Percentiles rank a stretch among this genome's conserved stretches.
Conservation (phyloP, 78 protist genomes). For the Anaeramoeba flamelloides region DNA sequence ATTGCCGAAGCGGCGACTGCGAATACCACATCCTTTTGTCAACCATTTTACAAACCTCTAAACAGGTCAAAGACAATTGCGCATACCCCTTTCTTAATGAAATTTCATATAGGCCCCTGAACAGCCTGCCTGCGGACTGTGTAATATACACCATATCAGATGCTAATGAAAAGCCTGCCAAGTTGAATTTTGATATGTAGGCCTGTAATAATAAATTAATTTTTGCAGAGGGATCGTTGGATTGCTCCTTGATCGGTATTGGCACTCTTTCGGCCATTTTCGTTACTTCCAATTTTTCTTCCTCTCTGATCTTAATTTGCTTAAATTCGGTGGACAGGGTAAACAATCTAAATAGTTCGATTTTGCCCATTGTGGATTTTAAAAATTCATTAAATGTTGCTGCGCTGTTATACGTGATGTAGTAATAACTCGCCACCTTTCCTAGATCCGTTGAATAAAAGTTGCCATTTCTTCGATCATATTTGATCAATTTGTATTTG, state of each 20-base stretch:
- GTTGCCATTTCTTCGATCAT: constrained; percentile 69
- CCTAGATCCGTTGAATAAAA: constrained; percentile 78
- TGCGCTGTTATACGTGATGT: constrained; percentile 59
- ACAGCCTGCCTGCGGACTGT: constrained; percentile 79
- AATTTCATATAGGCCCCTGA: constrained; percentile 76
- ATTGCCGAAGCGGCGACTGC: constrained; percentile 89
- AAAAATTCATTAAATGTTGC: constrained; percentile 57
- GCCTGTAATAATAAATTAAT: constrained; percentile 90
- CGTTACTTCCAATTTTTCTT: constrained; percentile 81
- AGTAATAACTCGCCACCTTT: constrained; percentile 85
- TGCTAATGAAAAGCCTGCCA: constrained; percentile 84
- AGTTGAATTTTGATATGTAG: constrained; percentile 69
- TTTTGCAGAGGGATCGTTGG: constrained; percentile 43
- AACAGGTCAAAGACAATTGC: constrained; percentile 37
- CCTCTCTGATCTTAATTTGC: constrained; percentile 72
- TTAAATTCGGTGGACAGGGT: constrained; percentile 70
- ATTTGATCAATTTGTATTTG: constrained; percentile 49
- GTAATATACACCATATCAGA: constrained; percentile 95
- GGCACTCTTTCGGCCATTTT: constrained; percentile 81
- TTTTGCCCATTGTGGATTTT: constrained; percentile 59
- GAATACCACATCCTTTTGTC: constrained; percentile 80
- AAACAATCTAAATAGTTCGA: constrained; percentile 71
- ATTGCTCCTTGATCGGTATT: constrained; percentile 67
- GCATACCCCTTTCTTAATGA: constrained; percentile 82
- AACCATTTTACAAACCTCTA: constrained; percentile 71